Conservation (phyloP, 352 stramenopile species). For the Globisporangium paroecandrum region DNA sequence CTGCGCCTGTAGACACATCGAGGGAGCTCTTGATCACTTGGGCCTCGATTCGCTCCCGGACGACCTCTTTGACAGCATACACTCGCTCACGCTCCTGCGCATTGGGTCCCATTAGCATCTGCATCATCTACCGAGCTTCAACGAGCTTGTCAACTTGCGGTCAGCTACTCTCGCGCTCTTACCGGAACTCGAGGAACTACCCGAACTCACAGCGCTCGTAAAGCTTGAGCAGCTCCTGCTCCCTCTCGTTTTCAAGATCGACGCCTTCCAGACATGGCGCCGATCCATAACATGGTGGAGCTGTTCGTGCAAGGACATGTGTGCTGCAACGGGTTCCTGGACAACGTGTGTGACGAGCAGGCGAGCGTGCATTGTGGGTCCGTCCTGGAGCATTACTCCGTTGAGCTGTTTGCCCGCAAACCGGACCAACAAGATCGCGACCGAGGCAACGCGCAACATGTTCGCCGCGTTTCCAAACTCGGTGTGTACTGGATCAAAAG, state of each 20-base stretch:
- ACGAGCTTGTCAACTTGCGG: background rate
- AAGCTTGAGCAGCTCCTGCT: background rate
- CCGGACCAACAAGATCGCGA: slow-evolving; percentile 6
- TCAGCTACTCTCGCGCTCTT: background rate
- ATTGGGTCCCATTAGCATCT: too few relatives aligned
- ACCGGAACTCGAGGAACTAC: background rate
- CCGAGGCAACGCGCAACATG: background rate
- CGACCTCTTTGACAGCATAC: too few relatives aligned
- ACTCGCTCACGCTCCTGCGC: too few relatives aligned
- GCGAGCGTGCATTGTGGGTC: background rate
- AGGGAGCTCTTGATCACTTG: too few relatives aligned
- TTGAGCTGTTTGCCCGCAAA: slow-evolving; percentile 5
- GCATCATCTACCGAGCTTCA: too few relatives aligned
- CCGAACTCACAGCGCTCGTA: background rate
- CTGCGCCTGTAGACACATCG: too few relatives aligned
- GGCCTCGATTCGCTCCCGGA: too few relatives aligned
- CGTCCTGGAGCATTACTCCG: background rate
- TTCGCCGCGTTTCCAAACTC: background rate
- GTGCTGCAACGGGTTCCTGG: slow-evolving; percentile 20
- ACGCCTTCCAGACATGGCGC: slow-evolving; percentile 12
- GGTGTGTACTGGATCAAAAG: background rate
- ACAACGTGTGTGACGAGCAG: slow-evolving; percentile 8
- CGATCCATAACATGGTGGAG: background rate
- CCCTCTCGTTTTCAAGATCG: background rate
- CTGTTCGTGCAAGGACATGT: background rate